phyloP scores from a whole-genome alignment of 1,284 basidiomycete species.

The Melampsora americana region DNA sequence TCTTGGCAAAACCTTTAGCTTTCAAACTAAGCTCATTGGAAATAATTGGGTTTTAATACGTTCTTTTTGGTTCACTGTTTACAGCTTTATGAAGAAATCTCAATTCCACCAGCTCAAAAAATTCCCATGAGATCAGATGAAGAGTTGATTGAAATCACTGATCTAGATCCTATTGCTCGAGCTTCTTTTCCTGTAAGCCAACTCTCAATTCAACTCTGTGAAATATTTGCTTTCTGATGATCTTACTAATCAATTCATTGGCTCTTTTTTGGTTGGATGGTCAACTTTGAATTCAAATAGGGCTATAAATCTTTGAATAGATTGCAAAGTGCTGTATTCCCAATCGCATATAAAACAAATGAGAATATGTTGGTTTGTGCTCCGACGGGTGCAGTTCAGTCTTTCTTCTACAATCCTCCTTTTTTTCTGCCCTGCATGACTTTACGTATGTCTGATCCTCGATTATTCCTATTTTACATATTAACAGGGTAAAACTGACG shows the following conservation, averaged over 20 bases:
- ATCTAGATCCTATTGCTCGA: slow-evolving; percentile 52
- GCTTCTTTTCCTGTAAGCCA: slow-evolving; percentile 50
- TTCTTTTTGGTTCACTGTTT: background rate
- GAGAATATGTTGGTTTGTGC: slow-evolving; percentile 97
- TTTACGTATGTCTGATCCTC: background rate
- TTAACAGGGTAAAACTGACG: slow-evolving; percentile 87
- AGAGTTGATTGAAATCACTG: slow-evolving; percentile 50
- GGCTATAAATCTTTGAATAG: slow-evolving; percentile 85
- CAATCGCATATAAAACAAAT: slow-evolving; percentile 86
- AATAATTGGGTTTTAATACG: background rate
- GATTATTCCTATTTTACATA: background rate
- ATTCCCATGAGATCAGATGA: slow-evolving; percentile 52
- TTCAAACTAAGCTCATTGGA: background rate
- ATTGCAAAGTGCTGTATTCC: slow-evolving; percentile 92
- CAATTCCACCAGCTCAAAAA: slow-evolving; percentile 52
- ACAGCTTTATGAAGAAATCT: slow-evolving; percentile 51
- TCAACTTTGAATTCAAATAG: slow-evolving; percentile 47
- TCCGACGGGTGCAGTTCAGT: slow-evolving; percentile 91
- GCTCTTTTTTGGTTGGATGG: background rate
- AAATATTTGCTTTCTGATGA: background rate
- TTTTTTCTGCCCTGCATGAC: background rate
- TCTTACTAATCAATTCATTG: background rate
- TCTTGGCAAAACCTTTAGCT: background rate
- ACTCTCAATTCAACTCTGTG: background rate
- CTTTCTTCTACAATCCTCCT: background rate